phyloP scores from a whole-genome alignment of 129 eudicot species.

The Escallonia herrerae region DNA sequence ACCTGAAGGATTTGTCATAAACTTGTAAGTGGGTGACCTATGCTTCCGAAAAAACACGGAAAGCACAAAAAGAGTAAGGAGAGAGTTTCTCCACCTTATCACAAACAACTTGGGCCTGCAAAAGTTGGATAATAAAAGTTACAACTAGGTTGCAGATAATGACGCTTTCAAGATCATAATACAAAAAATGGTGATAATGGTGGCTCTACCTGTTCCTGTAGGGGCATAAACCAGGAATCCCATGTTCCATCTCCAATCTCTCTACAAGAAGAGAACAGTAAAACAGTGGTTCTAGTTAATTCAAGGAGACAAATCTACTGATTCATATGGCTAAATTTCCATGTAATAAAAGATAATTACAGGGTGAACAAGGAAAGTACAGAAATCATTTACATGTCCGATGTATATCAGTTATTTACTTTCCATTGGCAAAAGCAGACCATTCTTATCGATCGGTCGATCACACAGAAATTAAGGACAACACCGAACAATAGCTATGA shows the following conservation, averaged over 20 bases:
- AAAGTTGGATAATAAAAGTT: constrained; percentile 7
- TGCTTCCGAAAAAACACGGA: background rate
- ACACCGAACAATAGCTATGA: no score
- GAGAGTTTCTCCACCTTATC: constrained; percentile 42
- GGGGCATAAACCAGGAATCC: constrained; percentile 96
- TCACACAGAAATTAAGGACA: background rate
- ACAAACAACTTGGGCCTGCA: constrained; percentile 80
- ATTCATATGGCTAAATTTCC: background rate
- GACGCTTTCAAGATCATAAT: background rate
- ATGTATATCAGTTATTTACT: background rate
- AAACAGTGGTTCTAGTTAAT: background rate
- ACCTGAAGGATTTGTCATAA: constrained; percentile 42
- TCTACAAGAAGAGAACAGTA: constrained; percentile 25
- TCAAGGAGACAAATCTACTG: background rate
- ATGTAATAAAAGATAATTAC: background rate
- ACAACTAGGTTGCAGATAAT: background rate
- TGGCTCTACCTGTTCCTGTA: constrained; percentile 59
- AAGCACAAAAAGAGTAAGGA: background rate
- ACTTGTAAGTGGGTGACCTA: constrained; percentile 7
- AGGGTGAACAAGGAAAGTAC: background rate
- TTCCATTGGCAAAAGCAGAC: background rate
- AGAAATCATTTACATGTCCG: background rate
- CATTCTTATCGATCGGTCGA: background rate
- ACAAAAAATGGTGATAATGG: background rate
- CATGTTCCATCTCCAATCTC: constrained; percentile 92